A percentile compares a stretch with the other conserved stretches of the same genome.
Evolutionary conservation across 2,329 filamentous ascomycete genomes (phyloP).

Genomic region (Xylaria arbuscula): DNA sequence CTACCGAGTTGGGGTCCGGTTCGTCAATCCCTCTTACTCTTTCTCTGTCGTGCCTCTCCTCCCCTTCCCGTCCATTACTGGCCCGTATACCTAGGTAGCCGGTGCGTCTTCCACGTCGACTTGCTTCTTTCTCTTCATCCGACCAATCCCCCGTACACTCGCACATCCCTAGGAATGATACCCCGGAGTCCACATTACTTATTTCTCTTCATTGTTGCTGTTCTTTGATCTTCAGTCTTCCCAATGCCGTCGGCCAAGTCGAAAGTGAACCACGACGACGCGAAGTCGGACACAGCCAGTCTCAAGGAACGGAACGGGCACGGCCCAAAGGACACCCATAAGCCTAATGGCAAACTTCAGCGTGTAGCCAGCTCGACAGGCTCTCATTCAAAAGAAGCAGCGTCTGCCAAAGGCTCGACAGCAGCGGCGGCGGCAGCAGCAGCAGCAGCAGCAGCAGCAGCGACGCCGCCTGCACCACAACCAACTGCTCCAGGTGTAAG

Average conservation of each 20-base stretch:
- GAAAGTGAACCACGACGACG: conserved; percentile 50
- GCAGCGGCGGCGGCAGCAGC: conserved; percentile 35
- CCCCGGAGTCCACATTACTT: conserved; percentile 30
- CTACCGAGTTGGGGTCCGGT: conserved; percentile 29
- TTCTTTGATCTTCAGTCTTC: conserved; percentile 43
- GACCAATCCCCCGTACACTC: conserved; percentile 10
- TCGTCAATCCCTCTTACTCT: conserved; percentile 24
- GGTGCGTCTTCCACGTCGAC: conserved; percentile 7
- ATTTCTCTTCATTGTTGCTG: conserved; percentile 33
- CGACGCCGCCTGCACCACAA: conserved; percentile 41
- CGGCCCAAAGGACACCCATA: conserved; percentile 48
- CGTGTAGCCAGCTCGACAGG: conserved; percentile 65
- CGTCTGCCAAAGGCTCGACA: conserved; percentile 50
- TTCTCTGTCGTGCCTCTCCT: conserved; percentile 22
- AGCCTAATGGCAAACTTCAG: conserved; percentile 65
- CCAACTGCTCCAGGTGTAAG: conserved; percentile 46
- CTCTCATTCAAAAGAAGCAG: conserved; percentile 59
- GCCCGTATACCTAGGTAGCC: too few relatives aligned
- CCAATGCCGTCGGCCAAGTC: conserved; percentile 49
- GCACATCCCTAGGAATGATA: conserved; percentile 42
- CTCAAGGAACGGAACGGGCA: conserved; percentile 50
- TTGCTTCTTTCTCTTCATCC: background rate
- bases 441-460: conserved; percentile 33
- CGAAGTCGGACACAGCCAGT: conserved; percentile 52
- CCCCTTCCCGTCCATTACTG: background rate